Evolutionary conservation across 2,329 filamentous ascomycete species (phyloP).

Genomic region (Alternaria tenuissima): DNA sequence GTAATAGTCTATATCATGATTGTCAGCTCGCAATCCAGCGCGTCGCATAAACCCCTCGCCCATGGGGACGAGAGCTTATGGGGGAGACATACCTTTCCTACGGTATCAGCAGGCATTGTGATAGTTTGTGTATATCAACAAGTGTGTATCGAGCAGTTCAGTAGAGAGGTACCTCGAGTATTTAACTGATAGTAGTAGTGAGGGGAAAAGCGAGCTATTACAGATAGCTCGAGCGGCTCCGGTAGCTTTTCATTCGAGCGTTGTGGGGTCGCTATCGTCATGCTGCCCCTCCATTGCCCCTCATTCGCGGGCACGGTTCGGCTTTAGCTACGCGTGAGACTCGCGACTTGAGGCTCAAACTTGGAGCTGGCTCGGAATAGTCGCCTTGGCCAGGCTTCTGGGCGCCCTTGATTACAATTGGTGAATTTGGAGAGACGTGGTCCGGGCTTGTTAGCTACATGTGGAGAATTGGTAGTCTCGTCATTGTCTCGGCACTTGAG

Average conservation of each 20-base stretch:
- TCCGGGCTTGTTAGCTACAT: constrained; percentile 33
- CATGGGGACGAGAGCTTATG: not conserved
- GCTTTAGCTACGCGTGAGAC: constrained; percentile 29
- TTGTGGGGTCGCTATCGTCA: constrained; percentile 33
- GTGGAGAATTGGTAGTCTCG: constrained; percentile 15
- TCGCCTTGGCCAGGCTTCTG: not conserved
- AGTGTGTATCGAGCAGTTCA: constrained; percentile 19
- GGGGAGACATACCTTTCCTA: constrained; percentile 56
- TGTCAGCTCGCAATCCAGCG: constrained; percentile 14
- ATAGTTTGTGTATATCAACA: constrained; percentile 18
- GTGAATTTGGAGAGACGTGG: not conserved
- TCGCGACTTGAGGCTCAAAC: constrained; percentile 38
- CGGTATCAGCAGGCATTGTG: constrained; percentile 63
- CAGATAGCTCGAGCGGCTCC: constrained; percentile 30
- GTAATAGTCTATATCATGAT: constrained; percentile 75
- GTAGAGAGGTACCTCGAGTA: constrained; percentile 4
- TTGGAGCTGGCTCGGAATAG: constrained; percentile 32
- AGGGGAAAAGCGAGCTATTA: constrained; percentile 22
- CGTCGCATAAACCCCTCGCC: not conserved
- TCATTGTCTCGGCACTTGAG: constrained; percentile 11
- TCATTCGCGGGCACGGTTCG: constrained; percentile 34
- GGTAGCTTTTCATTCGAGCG: constrained; percentile 30
- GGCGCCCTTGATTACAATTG: constrained; percentile 20
- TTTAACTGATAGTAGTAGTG: not conserved
- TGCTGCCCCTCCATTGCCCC: constrained; percentile 39